Evolutionary conservation across 306 rosid genomes (phyloP).

Genomic region (Crotalaria pallida): DNA sequence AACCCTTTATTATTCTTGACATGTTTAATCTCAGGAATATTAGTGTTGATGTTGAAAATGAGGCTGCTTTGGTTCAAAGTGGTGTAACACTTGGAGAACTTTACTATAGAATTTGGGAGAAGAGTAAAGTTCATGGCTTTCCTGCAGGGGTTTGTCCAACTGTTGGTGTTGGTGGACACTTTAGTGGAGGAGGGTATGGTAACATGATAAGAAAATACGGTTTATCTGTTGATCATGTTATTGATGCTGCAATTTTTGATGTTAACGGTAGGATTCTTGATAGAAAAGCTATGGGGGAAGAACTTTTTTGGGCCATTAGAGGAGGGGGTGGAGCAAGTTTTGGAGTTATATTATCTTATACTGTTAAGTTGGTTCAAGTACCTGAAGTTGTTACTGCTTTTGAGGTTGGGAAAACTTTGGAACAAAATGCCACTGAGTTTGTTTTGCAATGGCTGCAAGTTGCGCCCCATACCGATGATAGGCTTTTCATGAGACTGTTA

Average conservation of each 20-base stretch:
- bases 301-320: conserved; percentile 75
- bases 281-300: conserved; percentile 61
- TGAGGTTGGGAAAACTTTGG: conserved; percentile 29
- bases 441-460: conserved; percentile 64
- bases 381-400: conserved; percentile 60
- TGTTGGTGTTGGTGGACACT: conserved; percentile 79
- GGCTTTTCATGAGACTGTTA: conserved; percentile 55
- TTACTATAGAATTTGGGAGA: conserved; percentile 56
- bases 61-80: conserved; percentile 45
- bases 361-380: conserved; percentile 43
- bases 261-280: conserved; percentile 55
- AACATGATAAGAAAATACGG: conserved; percentile 63
- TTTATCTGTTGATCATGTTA: conserved; percentile 51
- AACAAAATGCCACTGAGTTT: conserved; percentile 45
- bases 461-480: conserved; percentile 36
- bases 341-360: conserved; percentile 63
- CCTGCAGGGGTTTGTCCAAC: conserved; percentile 73
- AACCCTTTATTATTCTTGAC: conserved; percentile 60
- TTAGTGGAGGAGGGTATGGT: conserved; percentile 85
- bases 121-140: conserved; percentile 55
- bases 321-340: conserved; percentile 85
- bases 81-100: conserved; percentile 81
- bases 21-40: conserved; percentile 57
- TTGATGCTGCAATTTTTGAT: conserved; percentile 65
- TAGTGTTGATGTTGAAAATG: conserved; percentile 34